phyloP scores from a whole-genome alignment of 768 basidiomycete genomes.

The Psilocybe tampanensis region DNA sequence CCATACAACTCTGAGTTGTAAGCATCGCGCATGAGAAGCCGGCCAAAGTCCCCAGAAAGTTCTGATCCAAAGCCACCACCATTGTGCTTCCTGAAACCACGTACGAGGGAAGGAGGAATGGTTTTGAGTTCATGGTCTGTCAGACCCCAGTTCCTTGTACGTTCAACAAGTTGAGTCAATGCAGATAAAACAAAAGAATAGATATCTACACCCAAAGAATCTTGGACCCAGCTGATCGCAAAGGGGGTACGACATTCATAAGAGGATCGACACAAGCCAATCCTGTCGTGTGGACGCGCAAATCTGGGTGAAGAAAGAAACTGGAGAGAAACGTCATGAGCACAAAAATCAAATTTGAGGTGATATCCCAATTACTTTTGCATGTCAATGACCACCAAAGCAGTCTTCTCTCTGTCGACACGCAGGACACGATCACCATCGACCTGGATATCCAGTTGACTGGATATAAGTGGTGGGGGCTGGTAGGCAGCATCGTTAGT shows the following conservation, averaged over 20 bases:
- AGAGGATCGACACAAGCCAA: slow-evolving; percentile 60
- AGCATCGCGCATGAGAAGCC: slow-evolving; percentile 58
- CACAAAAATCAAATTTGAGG: not conserved
- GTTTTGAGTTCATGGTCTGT: slow-evolving; percentile 63
- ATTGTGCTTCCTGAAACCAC: slow-evolving; percentile 52
- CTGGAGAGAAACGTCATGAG: slow-evolving; percentile 29
- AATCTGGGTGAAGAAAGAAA: slow-evolving; percentile 66
- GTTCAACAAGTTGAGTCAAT: not conserved
- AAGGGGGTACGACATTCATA: slow-evolving; percentile 45
- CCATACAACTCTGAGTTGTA: slow-evolving; percentile 65
- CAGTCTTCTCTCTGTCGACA: slow-evolving; percentile 49
- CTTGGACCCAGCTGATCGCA: slow-evolving; percentile 53
- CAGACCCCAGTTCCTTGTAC: slow-evolving; percentile 70
- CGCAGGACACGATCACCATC: slow-evolving; percentile 53
- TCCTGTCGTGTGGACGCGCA: slow-evolving; percentile 56
- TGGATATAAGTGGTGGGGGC: slow-evolving; percentile 33
- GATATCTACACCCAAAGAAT: slow-evolving; percentile 64
- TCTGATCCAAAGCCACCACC: slow-evolving; percentile 55
- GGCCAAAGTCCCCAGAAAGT: slow-evolving; percentile 55
- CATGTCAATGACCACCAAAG: slow-evolving; percentile 72
- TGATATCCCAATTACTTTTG: slow-evolving; percentile 53
- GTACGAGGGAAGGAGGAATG: slow-evolving; percentile 60
- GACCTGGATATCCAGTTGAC: slow-evolving; percentile 57
- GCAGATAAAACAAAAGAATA: not conserved
- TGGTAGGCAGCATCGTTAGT: slow-evolving; percentile 13